Conservation (phyloP, 192 early-diverging fungal species). For the Coemansia sp. region DNA sequence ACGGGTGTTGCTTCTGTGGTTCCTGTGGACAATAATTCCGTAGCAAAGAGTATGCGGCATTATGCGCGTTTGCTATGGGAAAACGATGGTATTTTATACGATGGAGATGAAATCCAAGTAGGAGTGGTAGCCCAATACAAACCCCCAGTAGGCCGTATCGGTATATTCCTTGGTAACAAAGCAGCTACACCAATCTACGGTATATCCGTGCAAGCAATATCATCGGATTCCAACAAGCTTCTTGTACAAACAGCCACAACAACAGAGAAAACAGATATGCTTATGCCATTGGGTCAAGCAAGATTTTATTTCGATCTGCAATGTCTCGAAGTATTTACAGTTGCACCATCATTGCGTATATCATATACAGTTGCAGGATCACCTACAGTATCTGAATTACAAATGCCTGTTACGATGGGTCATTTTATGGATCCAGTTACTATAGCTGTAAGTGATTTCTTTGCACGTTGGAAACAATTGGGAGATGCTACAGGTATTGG, state of each 20-base stretch:
- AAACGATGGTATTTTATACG: constrained; percentile 86
- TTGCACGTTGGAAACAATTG: constrained; percentile 93
- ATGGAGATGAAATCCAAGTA: constrained; percentile 84
- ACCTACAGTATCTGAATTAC: constrained; percentile 57
- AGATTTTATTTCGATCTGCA: constrained; percentile 71
- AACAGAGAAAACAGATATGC: constrained; percentile 64
- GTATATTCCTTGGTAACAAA: constrained; percentile 91
- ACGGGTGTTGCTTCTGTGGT: not conserved
- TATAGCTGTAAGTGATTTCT: constrained; percentile 75
- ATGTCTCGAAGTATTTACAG: constrained; percentile 58
- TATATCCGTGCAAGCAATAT: constrained; percentile 55
- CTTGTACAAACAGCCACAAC: constrained; percentile 57
- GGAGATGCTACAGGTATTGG: constrained; percentile 74
- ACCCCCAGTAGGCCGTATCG: constrained; percentile 80
- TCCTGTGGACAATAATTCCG: not conserved
- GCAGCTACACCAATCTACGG: constrained; percentile 63
- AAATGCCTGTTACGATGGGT: constrained; percentile 72
- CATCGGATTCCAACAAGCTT: constrained; percentile 51
- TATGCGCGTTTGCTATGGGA: constrained; percentile 64
- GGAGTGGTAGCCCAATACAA: constrained; percentile 95
- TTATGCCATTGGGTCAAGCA: constrained; percentile 61
- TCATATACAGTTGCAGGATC: constrained; percentile 60
- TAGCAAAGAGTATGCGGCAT: constrained; percentile 37
- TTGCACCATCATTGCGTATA: constrained; percentile 65
- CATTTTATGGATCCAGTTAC: constrained; percentile 87